Evolutionary conservation across 768 basidiomycete species (phyloP).

Genomic region (Mycena crocata): DNA sequence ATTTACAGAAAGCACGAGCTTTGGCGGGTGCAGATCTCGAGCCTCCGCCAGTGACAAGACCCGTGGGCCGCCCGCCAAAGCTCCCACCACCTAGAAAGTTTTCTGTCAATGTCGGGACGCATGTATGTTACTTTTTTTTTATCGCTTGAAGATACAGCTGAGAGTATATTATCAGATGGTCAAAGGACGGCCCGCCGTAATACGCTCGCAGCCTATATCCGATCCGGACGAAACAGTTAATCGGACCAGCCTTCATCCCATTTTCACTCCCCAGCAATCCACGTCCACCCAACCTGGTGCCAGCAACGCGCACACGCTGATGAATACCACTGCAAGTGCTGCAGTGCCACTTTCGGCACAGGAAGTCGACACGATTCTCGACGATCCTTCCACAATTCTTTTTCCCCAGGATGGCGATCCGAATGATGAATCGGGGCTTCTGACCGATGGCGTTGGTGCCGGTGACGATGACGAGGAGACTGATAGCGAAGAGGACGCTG

Average conservation of each 20-base stretch:
- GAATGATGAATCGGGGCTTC: neutral
- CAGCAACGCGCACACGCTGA: no score
- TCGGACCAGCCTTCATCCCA: neutral
- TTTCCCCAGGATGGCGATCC: neutral
- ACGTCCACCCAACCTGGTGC: neutral
- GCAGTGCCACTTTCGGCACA: neutral
- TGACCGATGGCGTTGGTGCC: neutral
- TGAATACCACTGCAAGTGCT: no score
- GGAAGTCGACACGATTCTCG: neutral
- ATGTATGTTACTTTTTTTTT: neutral
- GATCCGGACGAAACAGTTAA: neutral
- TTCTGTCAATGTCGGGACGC: neutral
- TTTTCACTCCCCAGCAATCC: neutral
- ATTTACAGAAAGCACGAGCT: neutral
- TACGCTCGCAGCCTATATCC: neutral
- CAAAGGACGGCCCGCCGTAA: slow-evolving; percentile 1
- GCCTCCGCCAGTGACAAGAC: neutral
- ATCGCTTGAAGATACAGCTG: neutral
- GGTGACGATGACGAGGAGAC: slow-evolving; percentile 7
- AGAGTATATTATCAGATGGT: neutral
- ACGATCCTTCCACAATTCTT: neutral
- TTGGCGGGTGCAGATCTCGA: neutral
- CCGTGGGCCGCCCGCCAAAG: slow-evolving; percentile 14
- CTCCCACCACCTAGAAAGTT: neutral
- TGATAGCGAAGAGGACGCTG: neutral